Base-by-base conservation (phyloP, 2,329 filamentous ascomycete genomes). In the Botrytis aclada region DNA sequence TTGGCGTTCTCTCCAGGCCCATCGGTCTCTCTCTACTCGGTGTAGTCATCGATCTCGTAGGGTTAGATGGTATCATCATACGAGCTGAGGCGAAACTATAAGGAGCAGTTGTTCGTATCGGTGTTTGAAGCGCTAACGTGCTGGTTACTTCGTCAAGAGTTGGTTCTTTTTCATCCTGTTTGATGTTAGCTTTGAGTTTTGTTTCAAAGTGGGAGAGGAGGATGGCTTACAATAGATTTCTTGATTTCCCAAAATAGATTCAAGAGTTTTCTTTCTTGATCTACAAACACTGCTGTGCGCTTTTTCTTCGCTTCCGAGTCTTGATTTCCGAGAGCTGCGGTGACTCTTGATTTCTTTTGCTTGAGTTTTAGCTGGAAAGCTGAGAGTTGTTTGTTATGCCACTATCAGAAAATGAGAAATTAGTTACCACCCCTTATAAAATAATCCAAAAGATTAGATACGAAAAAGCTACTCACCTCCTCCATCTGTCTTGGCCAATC, bases 181-280 rank as follows among this genome's bases (percentile, higher is more conserved):
- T 3, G 1, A 16, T 22, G 18, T 67, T 41, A 56, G 47, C 5
- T 56, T 25, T 20, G 34, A 67, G 9, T n/a, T 16, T 4, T 18
- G 10, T 9, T 41, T 22, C 4, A 25, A 29, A n/a, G 32, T n/a
- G 16, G 32, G 43, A 43, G 51, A 10, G 3, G 29, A n/a, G 20
- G 9, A 10, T 1, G 16, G 39, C 37, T 32, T 56, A 67, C 65
- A n/a, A 56, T 10, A 4, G 65, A 56, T 7, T 20, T 67, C 34
- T 67, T 67, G 65, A 67, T 25, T 41, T 67, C n/a, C 65, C 65
- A 67, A n/a, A 67, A 67, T 8, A 67, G 34, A 16, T 22, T 32
- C 47, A 67, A 67, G 22, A 67, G 65, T 10, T 6, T 25, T 32
- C 10, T 14, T 41, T 67, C 65, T n/a, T 67, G 47, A 0, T 67